Evolutionary conservation across 2,329 filamentous ascomycete genomes (phyloP), one percentile per base, ranked within the genome.

Genomic region (Exophiala bonariae): DNA sequence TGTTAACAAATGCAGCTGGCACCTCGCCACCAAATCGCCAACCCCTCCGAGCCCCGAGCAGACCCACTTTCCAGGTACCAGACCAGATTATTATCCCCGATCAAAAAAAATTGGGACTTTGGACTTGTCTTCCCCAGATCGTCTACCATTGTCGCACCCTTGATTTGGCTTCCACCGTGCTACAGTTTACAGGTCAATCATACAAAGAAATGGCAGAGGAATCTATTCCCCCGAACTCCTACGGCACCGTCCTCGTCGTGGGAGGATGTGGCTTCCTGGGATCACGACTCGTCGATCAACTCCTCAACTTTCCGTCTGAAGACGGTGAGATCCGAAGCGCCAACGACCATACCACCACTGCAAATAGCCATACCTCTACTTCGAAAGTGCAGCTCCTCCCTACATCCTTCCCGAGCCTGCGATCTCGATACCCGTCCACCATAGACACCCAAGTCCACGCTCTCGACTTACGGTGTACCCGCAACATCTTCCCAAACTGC

Each of bases 191-290:
- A 26, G 6, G 16, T 16, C 41, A 30, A n/a, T 16, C 36, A 33
- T 30, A 17, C 4, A 3, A 17, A 20, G 10, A 44, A 28, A 52
- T 54, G 48, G 38, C 41, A 20, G 32, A 39, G n/a, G 33, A 35
- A 30, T 28, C 45, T 16, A 16, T 50, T 34, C 59, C 65, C 7
- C 62, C 63, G 11, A 61, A 72, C 40, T 63, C 70, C 49, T 74
- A 90, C 41, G 86, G 86, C 63, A 81, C 78, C 56, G 85, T 90
- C 61, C 77, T 91, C 58, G 83, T 93, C 58, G 83, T 92, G 58
- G 88, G 88, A 61, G 88, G 88, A 64, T 91, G 88, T 65, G 88
- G 88, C 57, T 92, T 93, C 70, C 78, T 93, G 13, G 88, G 88
- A 65, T 85, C 87, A 70, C 86, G 92, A 71, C 85, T 92, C 59